Conservation (phyloP, 139 green algal species). For the Zygnema cylindricum region DNA sequence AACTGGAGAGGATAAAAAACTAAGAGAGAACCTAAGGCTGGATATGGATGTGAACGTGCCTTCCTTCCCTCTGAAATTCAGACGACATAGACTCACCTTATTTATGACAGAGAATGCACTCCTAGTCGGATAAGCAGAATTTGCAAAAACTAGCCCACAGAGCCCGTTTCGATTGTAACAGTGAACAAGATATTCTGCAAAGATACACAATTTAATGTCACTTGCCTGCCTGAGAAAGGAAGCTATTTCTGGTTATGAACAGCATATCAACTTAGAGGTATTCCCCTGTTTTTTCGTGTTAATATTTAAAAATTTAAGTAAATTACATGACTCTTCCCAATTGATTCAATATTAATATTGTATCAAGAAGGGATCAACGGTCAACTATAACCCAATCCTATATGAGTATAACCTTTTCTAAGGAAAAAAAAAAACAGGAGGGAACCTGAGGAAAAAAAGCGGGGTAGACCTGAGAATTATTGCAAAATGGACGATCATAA, state of each 20-base stretch:
- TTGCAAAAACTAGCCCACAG: constrained; percentile 86
- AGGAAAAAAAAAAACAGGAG: no score
- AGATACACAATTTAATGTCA: background rate
- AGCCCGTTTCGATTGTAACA: constrained; percentile 88
- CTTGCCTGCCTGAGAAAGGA: no score
- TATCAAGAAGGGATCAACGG: no score
- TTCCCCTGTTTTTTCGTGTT: no score
- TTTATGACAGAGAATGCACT: constrained; percentile 94
- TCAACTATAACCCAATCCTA: no score
- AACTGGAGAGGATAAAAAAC: background rate
- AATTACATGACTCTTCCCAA: no score
- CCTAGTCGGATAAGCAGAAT: constrained; percentile 89
- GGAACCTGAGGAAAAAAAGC: background rate
- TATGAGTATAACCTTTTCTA: no score
- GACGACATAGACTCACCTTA: constrained; percentile 65
- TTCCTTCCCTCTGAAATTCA: background rate
- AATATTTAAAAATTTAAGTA: no score
- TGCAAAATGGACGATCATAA: no score
- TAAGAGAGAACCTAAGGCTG: background rate
- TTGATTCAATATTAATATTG: no score
- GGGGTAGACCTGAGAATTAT: constrained; percentile 1
- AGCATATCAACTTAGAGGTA: no score
- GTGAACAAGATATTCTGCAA: constrained; percentile 88
- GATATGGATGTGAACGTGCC: constrained; percentile 4
- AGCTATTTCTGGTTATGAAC: no score